A percentile compares a stretch with the other conserved stretches of the same genome.
phyloP scores from a whole-genome alignment of 495 filamentous ascomycete species.

The Penicillium samsonianum region DNA sequence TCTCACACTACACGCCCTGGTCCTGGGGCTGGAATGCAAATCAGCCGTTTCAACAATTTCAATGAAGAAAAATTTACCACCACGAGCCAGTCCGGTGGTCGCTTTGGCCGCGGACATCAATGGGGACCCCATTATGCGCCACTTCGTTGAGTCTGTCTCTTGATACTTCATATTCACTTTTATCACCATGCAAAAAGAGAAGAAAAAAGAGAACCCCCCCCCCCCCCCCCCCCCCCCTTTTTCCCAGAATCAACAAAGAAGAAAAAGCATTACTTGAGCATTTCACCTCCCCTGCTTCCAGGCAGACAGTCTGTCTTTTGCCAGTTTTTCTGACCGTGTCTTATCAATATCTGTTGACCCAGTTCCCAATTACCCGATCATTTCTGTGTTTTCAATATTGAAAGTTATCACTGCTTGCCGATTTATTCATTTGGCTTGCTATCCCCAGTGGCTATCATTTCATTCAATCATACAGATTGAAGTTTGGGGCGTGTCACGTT shows the following conservation, averaged over 20 bases:
- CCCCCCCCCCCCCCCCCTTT: no score
- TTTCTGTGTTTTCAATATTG: conserved; percentile 20
- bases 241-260: not conserved
- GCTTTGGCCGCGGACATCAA: conserved; percentile 40
- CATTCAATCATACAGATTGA: conserved; percentile 6
- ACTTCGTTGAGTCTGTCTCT: conserved; percentile 34
- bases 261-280: conserved; percentile 9
- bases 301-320: conserved; percentile 2
- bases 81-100: conserved; percentile 29
- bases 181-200: not conserved
- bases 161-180: not conserved
- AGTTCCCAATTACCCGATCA: conserved; percentile 3
- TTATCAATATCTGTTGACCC: conserved; percentile 5
- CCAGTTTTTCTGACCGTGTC: not conserved
- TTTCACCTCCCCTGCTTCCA: conserved; percentile 7
- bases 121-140: conserved; percentile 43
- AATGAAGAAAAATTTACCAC: conserved; percentile 46
- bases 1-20: conserved; percentile 81
- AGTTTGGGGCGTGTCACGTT: conserved; percentile 6
- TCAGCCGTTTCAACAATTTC: conserved; percentile 59
- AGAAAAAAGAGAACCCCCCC: no score
- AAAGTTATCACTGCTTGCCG: conserved; percentile 14
- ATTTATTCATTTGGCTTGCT: conserved; percentile 26
- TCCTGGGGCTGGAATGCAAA: conserved; percentile 68
- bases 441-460: conserved; percentile 5